phyloP scores from a whole-genome alignment of 2,329 filamentous ascomycete species.

The Xylariaceae sp. region DNA sequence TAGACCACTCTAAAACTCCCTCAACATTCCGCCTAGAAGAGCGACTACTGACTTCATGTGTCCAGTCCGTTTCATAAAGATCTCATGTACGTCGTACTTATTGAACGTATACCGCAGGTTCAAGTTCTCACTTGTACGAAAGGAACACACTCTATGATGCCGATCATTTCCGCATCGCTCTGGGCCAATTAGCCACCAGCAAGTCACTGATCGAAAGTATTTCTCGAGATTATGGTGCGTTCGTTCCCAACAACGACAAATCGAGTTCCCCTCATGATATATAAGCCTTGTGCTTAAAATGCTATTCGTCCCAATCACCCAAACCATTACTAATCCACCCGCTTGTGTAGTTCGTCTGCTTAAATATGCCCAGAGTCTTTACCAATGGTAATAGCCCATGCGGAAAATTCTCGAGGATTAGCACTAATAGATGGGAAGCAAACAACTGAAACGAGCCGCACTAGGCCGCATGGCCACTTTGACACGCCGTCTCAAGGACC shows the following conservation, averaged over 20 bases:
- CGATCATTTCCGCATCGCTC: slow-evolving; percentile 95
- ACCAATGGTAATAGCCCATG: slow-evolving; percentile 69
- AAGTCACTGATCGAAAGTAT: slow-evolving; percentile 98
- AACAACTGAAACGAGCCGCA: slow-evolving; percentile 95
- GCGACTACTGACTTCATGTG: too few species aligned
- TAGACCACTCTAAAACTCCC: too few species aligned
- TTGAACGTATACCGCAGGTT: too few species aligned
- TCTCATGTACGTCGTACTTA: slow-evolving; percentile 60
- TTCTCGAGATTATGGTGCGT: slow-evolving; percentile 76
- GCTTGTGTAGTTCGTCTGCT: slow-evolving; percentile 72
- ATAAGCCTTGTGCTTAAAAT: background rate
- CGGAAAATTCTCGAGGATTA: background rate
- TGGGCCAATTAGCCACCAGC: slow-evolving; percentile 93
- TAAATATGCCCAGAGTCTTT: slow-evolving; percentile 95
- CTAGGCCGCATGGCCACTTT: slow-evolving; percentile 98
- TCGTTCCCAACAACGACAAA: background rate
- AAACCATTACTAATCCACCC: background rate
- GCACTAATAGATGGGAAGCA: slow-evolving; percentile 50
- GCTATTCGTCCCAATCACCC: background rate
- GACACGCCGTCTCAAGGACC: slow-evolving; percentile 91
- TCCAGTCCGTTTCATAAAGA: slow-evolving; percentile 87
- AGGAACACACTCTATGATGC: slow-evolving; percentile 95
- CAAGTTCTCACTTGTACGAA: too few species aligned
- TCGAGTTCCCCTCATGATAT: too few species aligned
- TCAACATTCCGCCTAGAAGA: too few species aligned